These are phyloP conservation scores for Ogataea pignaliae DNA, from an alignment of 805 yeast genomes.

Conservation along the genomic window DNA sequence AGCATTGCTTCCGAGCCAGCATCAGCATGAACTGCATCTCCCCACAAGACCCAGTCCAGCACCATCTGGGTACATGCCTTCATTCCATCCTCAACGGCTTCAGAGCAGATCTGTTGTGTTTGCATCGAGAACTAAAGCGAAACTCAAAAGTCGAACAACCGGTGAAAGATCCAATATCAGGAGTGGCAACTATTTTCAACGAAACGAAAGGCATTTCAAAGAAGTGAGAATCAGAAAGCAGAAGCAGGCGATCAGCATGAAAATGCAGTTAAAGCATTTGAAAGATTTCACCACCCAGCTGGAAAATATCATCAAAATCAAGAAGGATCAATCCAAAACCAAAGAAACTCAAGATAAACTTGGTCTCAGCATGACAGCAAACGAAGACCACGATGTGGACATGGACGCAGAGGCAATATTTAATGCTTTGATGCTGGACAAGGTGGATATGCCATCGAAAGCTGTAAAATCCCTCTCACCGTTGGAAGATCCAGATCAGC, in stretches of 20 bases:
- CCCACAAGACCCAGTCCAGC: no score
- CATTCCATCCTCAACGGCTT: not conserved
- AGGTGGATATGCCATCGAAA: slow-evolving; percentile 4
- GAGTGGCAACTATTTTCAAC: not conserved
- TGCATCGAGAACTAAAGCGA: not conserved
- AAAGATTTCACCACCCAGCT: slow-evolving; percentile 26
- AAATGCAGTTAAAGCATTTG: slow-evolving; percentile 26
- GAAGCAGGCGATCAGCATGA: slow-evolving; percentile 24
- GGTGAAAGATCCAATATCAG: not conserved
- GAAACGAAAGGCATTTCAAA: not conserved
- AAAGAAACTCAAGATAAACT: slow-evolving; percentile 18
- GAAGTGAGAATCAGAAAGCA: slow-evolving; percentile 16
- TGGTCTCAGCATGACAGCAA: slow-evolving; percentile 6
- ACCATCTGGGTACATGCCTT: no score
- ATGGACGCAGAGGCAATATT: slow-evolving; percentile 27
- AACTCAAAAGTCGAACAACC: not conserved
- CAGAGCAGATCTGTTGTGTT: not conserved
- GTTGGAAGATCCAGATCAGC: not conserved
- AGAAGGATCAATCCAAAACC: slow-evolving; percentile 14
- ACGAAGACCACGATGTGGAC: slow-evolving; percentile 11
- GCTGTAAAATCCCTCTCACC: not conserved
- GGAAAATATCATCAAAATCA: slow-evolving; percentile 19
- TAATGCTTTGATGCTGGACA: slow-evolving; percentile 19
- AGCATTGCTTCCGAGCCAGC: no score
- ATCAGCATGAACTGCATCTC: no score